These are phyloP conservation scores for Adiantum capillusveneris DNA, from an alignment of 75 land plant genomes.

Conservation along the genomic window DNA sequence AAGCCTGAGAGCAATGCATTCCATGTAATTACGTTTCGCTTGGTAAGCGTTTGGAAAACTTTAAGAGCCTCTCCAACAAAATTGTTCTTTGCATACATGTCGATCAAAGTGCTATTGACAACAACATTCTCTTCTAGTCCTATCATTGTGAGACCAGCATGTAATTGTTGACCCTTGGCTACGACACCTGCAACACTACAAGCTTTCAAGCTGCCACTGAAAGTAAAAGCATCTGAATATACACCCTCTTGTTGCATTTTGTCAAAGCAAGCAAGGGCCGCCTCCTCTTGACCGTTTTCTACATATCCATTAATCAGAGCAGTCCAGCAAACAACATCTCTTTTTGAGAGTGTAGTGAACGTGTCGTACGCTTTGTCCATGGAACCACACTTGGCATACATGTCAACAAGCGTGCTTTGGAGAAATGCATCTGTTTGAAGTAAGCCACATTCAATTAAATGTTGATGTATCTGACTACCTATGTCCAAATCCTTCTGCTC, in stretches of 20 bases:
- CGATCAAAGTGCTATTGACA: not conserved
- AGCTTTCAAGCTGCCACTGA: not conserved
- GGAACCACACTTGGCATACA: slow-evolving; percentile 1
- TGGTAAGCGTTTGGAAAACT: not conserved
- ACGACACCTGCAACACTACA: not conserved
- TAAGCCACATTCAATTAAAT: no score
- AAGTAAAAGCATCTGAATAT: not conserved
- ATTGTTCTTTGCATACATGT: not conserved
- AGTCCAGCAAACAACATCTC: slow-evolving; percentile 1
- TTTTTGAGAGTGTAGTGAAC: not conserved
- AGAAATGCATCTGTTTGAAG: slow-evolving; percentile 48
- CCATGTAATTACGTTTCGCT: not conserved
- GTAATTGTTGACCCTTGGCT: not conserved
- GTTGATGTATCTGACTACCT: no score
- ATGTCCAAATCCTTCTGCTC: no score
- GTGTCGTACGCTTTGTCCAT: not conserved
- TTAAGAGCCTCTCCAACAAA: not conserved
- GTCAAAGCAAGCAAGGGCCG: not conserved
- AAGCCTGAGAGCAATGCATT: not conserved
- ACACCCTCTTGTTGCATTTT: slow-evolving; percentile 1
- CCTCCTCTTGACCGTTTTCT: not conserved
- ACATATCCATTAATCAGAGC: slow-evolving; percentile 4
- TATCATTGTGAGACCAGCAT: not conserved
- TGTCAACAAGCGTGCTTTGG: slow-evolving; percentile 51
- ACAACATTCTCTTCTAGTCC: not conserved